Conservation (phyloP, 306 rosid genomes). For the Malus sieversii region DNA sequence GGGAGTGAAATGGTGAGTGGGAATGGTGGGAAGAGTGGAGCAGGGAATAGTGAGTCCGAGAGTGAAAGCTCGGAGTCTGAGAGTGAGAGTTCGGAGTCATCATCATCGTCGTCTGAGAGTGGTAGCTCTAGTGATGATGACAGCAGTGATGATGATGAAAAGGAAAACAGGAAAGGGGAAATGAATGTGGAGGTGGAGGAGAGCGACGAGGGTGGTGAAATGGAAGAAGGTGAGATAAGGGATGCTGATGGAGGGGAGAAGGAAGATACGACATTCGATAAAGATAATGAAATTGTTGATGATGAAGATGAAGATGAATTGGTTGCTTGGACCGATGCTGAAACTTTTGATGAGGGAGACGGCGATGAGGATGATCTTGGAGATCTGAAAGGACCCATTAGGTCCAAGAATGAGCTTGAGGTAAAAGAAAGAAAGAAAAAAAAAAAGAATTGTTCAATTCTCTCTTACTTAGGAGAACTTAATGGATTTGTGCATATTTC, state of each 20-base stretch:
- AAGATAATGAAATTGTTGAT: neutral
- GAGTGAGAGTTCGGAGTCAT: constrained; percentile 30
- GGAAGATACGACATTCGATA: neutral
- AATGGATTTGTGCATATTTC: neutral
- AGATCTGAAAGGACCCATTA: constrained; percentile 40
- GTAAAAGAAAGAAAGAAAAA: constrained; percentile 9
- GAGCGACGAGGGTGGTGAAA: constrained; percentile 16
- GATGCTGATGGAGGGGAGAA: constrained; percentile 29
- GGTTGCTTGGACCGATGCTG: constrained; percentile 20
- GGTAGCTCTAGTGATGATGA: constrained; percentile 19
- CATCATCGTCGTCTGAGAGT: constrained; percentile 30
- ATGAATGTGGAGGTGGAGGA: constrained; percentile 1
- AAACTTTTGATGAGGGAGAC: constrained; percentile 12
- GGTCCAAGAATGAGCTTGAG: constrained; percentile 70
- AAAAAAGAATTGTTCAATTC: neutral
- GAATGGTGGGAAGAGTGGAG: neutral
- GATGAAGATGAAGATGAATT: constrained; percentile 8
- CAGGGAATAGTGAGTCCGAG: neutral
- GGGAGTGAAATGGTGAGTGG: neutral
- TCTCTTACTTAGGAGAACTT: neutral
- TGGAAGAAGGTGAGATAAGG: constrained; percentile 75
- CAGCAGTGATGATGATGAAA: constrained; percentile 3
- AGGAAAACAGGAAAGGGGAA: constrained; percentile 2
- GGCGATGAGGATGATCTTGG: constrained; percentile 27
- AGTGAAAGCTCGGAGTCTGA: neutral